These are phyloP conservation scores for Paramecium octaurelia DNA, from an alignment of 73 alveolate species.

Conservation along the genomic window DNA sequence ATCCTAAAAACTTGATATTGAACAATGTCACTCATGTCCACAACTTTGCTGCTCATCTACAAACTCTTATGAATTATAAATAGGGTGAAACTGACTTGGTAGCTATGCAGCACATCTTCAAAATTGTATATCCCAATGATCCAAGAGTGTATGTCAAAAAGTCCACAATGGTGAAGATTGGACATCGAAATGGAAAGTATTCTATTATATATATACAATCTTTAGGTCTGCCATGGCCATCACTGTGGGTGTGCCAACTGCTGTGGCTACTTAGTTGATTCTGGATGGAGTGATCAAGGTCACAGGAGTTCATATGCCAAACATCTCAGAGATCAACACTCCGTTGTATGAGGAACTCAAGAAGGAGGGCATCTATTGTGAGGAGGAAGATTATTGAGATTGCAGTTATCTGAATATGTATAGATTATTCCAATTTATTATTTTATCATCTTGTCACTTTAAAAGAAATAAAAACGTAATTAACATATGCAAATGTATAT, in stretches of 20 bases:
- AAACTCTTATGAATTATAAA: slow-evolving; percentile 63
- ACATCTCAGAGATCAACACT: slow-evolving; percentile 60
- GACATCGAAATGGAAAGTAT: slow-evolving; percentile 73
- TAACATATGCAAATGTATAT: not conserved
- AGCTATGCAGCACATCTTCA: slow-evolving; percentile 79
- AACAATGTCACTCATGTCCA: slow-evolving; percentile 31
- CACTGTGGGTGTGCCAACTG: slow-evolving; percentile 86
- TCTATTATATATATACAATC: slow-evolving; percentile 42
- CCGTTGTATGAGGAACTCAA: slow-evolving; percentile 65
- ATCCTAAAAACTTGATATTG: not conserved
- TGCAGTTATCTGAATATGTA: not conserved
- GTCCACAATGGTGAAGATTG: slow-evolving; percentile 66
- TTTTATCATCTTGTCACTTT: not conserved
- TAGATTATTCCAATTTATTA: not conserved
- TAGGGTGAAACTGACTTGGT: slow-evolving; percentile 79
- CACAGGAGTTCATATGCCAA: slow-evolving; percentile 61
- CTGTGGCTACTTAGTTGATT: slow-evolving; percentile 73
- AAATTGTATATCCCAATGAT: slow-evolving; percentile 58
- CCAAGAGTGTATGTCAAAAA: slow-evolving; percentile 57
- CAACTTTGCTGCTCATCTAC: slow-evolving; percentile 69
- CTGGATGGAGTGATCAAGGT: slow-evolving; percentile 63
- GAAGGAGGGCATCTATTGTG: slow-evolving; percentile 56
- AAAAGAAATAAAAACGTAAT: not conserved
- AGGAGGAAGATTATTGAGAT: not conserved
- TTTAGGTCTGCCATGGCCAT: slow-evolving; percentile 73